A percentile compares a stretch with the other conserved stretches of the same genome.
phyloP scores from a whole-genome alignment of 345 rosid genomes.

The Aegle marmelos region DNA sequence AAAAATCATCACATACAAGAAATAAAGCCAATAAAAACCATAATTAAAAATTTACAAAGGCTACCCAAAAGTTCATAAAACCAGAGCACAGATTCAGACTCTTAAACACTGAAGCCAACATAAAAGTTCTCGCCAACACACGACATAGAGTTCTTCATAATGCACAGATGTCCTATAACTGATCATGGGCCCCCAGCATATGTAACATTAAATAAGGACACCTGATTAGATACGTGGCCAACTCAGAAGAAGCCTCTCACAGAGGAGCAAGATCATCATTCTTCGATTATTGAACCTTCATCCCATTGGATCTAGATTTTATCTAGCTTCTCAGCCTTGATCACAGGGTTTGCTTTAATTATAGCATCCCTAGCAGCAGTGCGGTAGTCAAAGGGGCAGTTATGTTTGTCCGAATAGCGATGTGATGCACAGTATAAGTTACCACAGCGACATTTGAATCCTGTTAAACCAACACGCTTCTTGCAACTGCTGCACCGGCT shows the following conservation, averaged over 20 bases:
- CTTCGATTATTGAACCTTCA: slow-evolving; percentile 19
- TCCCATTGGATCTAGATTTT: slow-evolving; percentile 44
- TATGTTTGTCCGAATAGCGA: slow-evolving; percentile 84
- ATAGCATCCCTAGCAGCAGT: slow-evolving; percentile 80
- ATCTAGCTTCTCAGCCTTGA: slow-evolving; percentile 92
- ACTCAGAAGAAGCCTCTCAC: slow-evolving; percentile 20
- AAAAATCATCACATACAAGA: neutral
- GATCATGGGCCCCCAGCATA: slow-evolving; percentile 22
- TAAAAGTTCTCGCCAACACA: slow-evolving; percentile 34
- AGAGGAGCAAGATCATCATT: slow-evolving; percentile 22
- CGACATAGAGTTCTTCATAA: slow-evolving; percentile 35
- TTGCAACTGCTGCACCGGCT: slow-evolving; percentile 69
- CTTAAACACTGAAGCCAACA: slow-evolving; percentile 38
- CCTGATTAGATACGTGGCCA: slow-evolving; percentile 27
- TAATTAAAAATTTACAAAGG: slow-evolving; percentile 24
- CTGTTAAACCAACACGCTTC: slow-evolving; percentile 79
- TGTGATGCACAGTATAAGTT: slow-evolving; percentile 73
- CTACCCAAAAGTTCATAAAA: slow-evolving; percentile 33
- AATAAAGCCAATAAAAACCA: slow-evolving; percentile 9
- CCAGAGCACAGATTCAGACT: slow-evolving; percentile 37
- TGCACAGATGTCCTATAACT: slow-evolving; percentile 30
- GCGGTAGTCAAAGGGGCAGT: slow-evolving; percentile 74
- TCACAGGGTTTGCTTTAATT: slow-evolving; percentile 82
- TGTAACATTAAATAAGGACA: slow-evolving; percentile 41
- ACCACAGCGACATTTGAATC: slow-evolving; percentile 83